Base-by-base conservation (phyloP, 2,329 filamentous ascomycete genomes). In the Microthyrium microscopicum region DNA sequence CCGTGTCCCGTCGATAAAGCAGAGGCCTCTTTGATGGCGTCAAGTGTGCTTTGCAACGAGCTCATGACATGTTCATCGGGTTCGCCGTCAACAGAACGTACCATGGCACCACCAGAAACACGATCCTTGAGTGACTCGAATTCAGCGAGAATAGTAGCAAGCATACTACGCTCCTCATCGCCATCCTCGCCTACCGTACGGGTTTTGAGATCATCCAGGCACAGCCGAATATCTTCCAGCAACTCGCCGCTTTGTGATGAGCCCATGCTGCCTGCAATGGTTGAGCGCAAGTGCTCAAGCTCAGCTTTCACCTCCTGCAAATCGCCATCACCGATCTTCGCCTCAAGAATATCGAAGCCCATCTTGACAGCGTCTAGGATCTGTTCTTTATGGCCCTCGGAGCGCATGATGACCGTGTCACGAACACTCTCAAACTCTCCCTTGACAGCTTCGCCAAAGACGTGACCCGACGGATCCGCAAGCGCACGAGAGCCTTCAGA, bases 391-490 rank as follows among this genome's bases (percentile, higher is more conserved):
- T 72, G 62, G 15, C 26, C 55, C 0, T 60, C 52, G n/a, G 61
- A 56, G 30, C 68, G 63, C 31, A 65, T 56, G 49, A 83, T 79
- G 31, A 93, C 69, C 0, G 78, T 70, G 13, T 84, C 77, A 18
- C 82, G 75, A 5, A 93, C 66, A 34, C 82, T 75, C 41, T 89
- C 81, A 31, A 92, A 78, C 47, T 91, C 82, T 26, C 73, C 72
- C 49, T 78, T 79, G 52, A 92, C 74, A 32, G 81, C 70, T 38
- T 82, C 76, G 25, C 75, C 65, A 37, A 64, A 55, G 26, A 63
- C 61, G 12, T 63, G 58, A 31, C 49, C 53, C 2, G 50, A 46
- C 2, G 56, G 54, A 4, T 51, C 47, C 25, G 54, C 48, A 4
- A 55, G 40, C n/a, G 39, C 46, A 17, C 53, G 51, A 20, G 48